Conservation (phyloP, 2,329 filamentous ascomycete genomes). For the Lachnellula cervina region DNA sequence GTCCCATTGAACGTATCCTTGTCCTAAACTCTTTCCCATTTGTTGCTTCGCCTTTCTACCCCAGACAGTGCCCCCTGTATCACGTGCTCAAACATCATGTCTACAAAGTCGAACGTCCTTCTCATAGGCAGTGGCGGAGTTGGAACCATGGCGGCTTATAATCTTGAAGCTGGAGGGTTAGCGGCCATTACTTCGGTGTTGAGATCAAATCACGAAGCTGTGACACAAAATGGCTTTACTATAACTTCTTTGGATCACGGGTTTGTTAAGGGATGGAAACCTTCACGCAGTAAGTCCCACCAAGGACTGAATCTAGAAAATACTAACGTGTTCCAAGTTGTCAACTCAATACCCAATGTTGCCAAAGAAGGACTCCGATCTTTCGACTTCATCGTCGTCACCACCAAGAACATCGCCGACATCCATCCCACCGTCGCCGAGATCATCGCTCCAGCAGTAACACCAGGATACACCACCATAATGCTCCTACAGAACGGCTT, state of each 20-base stretch:
- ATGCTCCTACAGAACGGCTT: constrained; percentile 27
- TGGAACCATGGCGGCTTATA: constrained; percentile 25
- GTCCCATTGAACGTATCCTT: no score
- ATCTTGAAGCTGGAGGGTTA: constrained; percentile 20
- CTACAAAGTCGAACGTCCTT: constrained; percentile 18
- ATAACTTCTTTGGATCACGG: constrained; percentile 25
- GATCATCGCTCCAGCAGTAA: constrained; percentile 22
- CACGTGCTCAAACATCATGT: constrained; percentile 9
- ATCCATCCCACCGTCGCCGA: constrained; percentile 33
- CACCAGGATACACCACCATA: constrained; percentile 20
- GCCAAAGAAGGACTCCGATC: constrained; percentile 1
- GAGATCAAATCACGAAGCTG: constrained; percentile 24
- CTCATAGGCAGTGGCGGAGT: constrained; percentile 25
- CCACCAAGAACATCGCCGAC: constrained; percentile 27
- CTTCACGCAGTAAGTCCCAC: constrained; percentile 14
- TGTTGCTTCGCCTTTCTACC: not conserved
- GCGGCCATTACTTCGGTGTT: constrained; percentile 23
- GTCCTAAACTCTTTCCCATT: not conserved
- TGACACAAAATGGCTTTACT: constrained; percentile 21
- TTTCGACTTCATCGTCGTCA: constrained; percentile 24
- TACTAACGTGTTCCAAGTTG: not conserved
- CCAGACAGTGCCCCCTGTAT: not conserved
- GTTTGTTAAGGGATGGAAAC: constrained; percentile 19
- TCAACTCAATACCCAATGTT: constrained; percentile 8
- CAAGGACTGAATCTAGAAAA: not conserved